Conservation (phyloP, 2,329 filamentous ascomycete species). For the Colletotrichum orbiculare region DNA sequence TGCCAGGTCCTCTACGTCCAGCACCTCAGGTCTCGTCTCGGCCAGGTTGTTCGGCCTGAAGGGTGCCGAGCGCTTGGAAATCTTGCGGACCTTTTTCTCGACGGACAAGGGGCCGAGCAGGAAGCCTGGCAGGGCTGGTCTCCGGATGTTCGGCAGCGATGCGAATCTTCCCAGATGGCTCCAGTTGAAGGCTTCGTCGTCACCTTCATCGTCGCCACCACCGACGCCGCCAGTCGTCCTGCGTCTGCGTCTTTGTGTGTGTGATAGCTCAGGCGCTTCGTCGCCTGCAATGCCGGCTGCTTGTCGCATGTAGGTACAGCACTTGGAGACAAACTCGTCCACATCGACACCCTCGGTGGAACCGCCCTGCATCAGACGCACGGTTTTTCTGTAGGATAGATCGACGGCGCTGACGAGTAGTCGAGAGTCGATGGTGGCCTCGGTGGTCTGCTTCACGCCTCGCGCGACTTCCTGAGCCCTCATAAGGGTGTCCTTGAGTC, state of each 20-base stretch:
- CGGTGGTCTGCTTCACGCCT: constrained; percentile 85
- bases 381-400: constrained; percentile 80
- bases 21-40: constrained; percentile 81
- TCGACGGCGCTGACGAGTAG: constrained; percentile 85
- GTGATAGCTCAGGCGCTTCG: constrained; percentile 61
- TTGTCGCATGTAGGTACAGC: constrained; percentile 85
- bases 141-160: constrained; percentile 76
- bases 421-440: constrained; percentile 91
- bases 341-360: constrained; percentile 82
- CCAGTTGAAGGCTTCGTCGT: constrained; percentile 88
- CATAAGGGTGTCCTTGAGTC: constrained; percentile 73
- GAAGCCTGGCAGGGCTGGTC: constrained; percentile 84
- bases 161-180: constrained; percentile 82
- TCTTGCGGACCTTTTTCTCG: constrained; percentile 82
- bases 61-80: constrained; percentile 76
- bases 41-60: constrained; percentile 75
- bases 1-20: constrained; percentile 79
- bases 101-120: constrained; percentile 89
- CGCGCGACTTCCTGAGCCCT: constrained; percentile 73
- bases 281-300: constrained; percentile 67
- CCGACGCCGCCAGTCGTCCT: constrained; percentile 46
- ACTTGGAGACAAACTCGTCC: constrained; percentile 92
- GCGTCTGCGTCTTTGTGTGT: constrained; percentile 60
- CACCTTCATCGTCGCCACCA: constrained; percentile 73
- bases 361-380: constrained; percentile 79